Conservation (phyloP, 306 rosid genomes). For the Myrica gale region DNA sequence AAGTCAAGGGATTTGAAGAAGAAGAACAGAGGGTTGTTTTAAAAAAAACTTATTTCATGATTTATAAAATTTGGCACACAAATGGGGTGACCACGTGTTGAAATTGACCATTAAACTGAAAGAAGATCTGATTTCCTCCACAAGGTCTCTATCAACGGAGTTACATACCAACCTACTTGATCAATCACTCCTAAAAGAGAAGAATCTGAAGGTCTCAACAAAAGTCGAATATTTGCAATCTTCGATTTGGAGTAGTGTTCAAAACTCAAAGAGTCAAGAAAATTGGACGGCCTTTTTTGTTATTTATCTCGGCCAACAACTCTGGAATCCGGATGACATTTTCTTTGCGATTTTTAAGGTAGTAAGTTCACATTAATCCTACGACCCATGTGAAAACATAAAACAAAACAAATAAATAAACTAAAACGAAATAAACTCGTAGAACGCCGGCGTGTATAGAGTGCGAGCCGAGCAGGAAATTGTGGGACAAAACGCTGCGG, state of each 20-base stretch:
- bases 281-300: not conserved
- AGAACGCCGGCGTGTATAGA: not conserved
- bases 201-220: not conserved
- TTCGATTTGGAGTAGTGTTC: not conserved
- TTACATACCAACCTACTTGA: not conserved
- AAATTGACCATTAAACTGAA: conserved; percentile 11
- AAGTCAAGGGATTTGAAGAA: too few species aligned
- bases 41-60: too few species aligned
- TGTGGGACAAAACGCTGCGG: not conserved
- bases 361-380: not conserved
- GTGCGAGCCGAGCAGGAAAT: not conserved
- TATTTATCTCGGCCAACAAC: not conserved
- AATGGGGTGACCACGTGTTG: not conserved
- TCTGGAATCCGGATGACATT: too few species aligned
- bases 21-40: too few species aligned
- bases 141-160: not conserved
- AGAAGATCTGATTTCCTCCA: not conserved
- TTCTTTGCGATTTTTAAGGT: too few species aligned
- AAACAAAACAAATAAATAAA: too few species aligned
- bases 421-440: not conserved
- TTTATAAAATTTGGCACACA: too few species aligned
- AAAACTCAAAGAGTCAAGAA: not conserved
- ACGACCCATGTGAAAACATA: not conserved
- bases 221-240: not conserved
- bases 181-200: not conserved